Base-by-base conservation (phyloP, 2,329 filamentous ascomycete species). In the Trichoderma brevicompactum region DNA sequence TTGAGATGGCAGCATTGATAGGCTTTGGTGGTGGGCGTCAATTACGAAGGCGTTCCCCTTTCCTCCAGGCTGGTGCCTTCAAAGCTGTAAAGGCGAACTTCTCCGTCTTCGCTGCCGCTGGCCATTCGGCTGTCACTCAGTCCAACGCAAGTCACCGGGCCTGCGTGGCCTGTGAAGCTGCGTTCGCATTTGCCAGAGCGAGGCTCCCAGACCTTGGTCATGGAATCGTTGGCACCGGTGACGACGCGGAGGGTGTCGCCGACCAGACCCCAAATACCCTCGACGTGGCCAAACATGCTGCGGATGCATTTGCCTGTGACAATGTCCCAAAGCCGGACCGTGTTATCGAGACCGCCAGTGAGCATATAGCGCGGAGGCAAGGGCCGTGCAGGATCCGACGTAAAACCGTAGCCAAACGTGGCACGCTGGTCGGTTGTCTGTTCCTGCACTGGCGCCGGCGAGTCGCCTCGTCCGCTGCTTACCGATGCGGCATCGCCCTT, bases 231-330 rank as follows among this genome's bases (percentile, higher is more conserved):
- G 10, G 92, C 91, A 0, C 94, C 94, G 17, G 90, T 92, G 13
- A 98, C 92, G 15, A 97, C 87, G 10, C 95, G 88, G 19, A 98
- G 81, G 1, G 91, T 94, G 77, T 98, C 94, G 3, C 92, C 94
- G 0, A 91, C 92, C 2, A 99, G 83, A 6, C 92, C 91, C 95
- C 95, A 99, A 19, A 99, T 90, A 38, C 95, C 95, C 77, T 99
- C 95, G 23, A 99, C 86, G 73, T 99, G 95, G 0, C 95, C 95
- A 75, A 98, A 99, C 82, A 97, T 96, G 38, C 92, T 96, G 68
- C 92, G 91, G 40, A 97, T 83, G 72, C 92, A 97, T 68, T 87
- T 87, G 43, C 92, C 92, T 0, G 90, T 90, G 5, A 85, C 86
- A 1, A 93, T 91, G 75, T 97, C 92, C 94, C 95, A 99, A 19